Conservation (phyloP, 805 yeast species). For the Pichia nakasei region DNA sequence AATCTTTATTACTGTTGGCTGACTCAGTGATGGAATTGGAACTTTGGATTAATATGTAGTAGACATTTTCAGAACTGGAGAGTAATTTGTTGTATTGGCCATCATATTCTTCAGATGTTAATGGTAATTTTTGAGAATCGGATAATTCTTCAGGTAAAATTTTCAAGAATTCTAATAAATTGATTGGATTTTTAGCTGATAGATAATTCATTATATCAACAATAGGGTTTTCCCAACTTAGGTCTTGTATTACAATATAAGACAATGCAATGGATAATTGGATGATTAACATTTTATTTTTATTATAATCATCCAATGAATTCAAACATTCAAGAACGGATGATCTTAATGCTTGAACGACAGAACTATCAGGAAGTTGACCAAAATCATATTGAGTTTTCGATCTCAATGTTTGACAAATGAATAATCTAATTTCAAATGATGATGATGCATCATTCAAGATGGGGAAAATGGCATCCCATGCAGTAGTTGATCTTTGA, state of each 20-base stretch:
- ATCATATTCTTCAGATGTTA: slow-evolving; percentile 74
- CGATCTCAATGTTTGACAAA: slow-evolving; percentile 84
- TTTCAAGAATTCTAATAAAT: slow-evolving; percentile 69
- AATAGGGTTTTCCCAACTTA: slow-evolving; percentile 65
- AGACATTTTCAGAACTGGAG: slow-evolving; percentile 53
- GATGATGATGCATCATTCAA: slow-evolving; percentile 29
- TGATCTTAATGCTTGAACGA: slow-evolving; percentile 49
- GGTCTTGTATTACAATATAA: slow-evolving; percentile 68
- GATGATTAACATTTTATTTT: slow-evolving; percentile 52
- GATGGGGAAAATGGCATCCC: slow-evolving; percentile 60
- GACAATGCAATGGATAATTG: slow-evolving; percentile 80
- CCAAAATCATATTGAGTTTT: slow-evolving; percentile 76
- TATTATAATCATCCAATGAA: slow-evolving; percentile 22
- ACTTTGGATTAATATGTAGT: slow-evolving; percentile 51
- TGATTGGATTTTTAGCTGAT: slow-evolving; percentile 30
- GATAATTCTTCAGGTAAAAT: slow-evolving; percentile 87
- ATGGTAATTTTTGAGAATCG: slow-evolving; percentile 66
- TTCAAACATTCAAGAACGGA: slow-evolving; percentile 53
- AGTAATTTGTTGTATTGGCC: slow-evolving; percentile 56
- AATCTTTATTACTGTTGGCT: slow-evolving; percentile 19
- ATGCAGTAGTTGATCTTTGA: slow-evolving; percentile 76
- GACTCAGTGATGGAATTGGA: slow-evolving; percentile 17
- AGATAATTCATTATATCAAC: slow-evolving; percentile 52
- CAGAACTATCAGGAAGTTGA: slow-evolving; percentile 58
- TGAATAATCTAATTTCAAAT: slow-evolving; percentile 64